Base-by-base conservation (phyloP, 1,139 yeast species). In the Yamadazyma diospyri region DNA sequence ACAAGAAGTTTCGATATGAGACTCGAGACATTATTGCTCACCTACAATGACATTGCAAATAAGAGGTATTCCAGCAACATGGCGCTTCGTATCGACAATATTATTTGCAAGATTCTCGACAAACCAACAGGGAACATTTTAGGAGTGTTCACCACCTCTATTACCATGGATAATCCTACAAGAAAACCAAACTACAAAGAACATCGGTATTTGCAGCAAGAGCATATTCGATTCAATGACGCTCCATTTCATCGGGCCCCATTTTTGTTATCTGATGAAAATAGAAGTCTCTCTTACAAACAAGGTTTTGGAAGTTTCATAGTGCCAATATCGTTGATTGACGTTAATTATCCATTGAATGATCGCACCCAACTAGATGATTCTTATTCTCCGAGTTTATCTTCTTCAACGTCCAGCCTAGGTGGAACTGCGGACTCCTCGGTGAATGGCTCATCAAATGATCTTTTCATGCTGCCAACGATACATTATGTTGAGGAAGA, bases 211-310 rank as follows among this genome's bases (percentile, higher is more conserved):
- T 51, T 59, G 13, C 96, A 88, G 53, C 81, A 81, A 37, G 64
- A 65, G 5, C 94, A 85, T 53, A 61, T 88, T 2, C 61, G 75
- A 16, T 46, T 64, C 9, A 84, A 85, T 48, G 98, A 92, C 61
- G 84, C 86, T 0, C 89, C 95, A 0, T 87, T 76, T 44, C 94
- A 85, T 45, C 61, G 98, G 34, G 64, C 78, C 15, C 81, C 94
- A 0, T 88, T 87, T 50, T 54, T 89, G 23, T 56, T 89, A 12
- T 72, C 72, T 7, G 68, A 66, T 9, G 68, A 71, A 13, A 58
- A 62, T 13, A 65, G 78, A 36, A 67, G 69, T 33, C 51, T 57
- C 0, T 49, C 50, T 2, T 84, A 81, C 46, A 53, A 61, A 10
- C 60, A 63, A 15, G 63, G 70, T 2, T 64, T 56, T 45, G 78